Evolutionary conservation across 148 eudicot genomes (phyloP).

Genomic region (Salicornia ramosissima): DNA sequence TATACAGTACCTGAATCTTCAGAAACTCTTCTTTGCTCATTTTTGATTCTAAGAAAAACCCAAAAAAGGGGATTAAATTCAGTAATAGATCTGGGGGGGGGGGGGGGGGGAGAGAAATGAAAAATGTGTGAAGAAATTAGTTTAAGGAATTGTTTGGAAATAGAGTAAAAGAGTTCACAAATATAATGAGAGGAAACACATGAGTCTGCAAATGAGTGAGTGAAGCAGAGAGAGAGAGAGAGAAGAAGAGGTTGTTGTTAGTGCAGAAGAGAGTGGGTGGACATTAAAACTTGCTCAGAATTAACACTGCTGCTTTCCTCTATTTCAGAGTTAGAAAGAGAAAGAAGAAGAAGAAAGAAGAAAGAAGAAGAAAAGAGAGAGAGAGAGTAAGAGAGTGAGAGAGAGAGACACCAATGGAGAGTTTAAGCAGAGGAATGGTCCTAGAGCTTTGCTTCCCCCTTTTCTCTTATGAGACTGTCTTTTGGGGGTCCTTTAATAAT

Average conservation of each 20-base stretch:
- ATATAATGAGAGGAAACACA: slow-evolving; percentile 19
- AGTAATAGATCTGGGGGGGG: slow-evolving; percentile 41
- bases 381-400: background rate
- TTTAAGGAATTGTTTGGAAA: too few relatives aligned
- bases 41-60: slow-evolving; percentile 10
- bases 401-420: background rate
- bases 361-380: slow-evolving; percentile 3
- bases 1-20: slow-evolving; percentile 84
- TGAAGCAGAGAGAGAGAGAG: slow-evolving; percentile 8
- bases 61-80: background rate
- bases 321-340: slow-evolving; percentile 54
- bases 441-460: slow-evolving; percentile 10
- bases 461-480: slow-evolving; percentile 5
- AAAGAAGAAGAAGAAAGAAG: slow-evolving; percentile 23
- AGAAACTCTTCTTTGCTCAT: slow-evolving; percentile 98
- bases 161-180: too few relatives aligned
- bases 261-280: slow-evolving; percentile 46
- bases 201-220: slow-evolving; percentile 1
- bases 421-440: slow-evolving; percentile 25
- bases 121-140: too few relatives aligned
- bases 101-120: slow-evolving; percentile 13
- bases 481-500: background rate
- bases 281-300: slow-evolving; percentile 47
- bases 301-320: slow-evolving; percentile 46
- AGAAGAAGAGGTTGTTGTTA: slow-evolving; percentile 14